These are phyloP conservation scores for Dittrichia graveolens DNA, from an alignment of 129 eudicot species.

Conservation along the genomic window DNA sequence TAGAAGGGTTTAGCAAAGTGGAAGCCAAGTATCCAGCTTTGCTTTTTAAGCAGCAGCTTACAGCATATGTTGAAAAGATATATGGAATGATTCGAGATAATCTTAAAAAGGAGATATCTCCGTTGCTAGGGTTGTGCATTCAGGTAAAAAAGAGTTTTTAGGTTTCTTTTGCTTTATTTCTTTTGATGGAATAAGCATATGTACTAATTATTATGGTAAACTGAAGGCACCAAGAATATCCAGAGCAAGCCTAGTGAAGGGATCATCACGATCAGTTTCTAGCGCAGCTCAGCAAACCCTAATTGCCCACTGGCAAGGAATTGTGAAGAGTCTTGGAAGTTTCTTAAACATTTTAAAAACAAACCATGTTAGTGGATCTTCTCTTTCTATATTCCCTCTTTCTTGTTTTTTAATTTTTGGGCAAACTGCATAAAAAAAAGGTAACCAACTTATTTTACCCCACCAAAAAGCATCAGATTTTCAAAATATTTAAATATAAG, in stretches of 20 bases:
- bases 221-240: constrained; percentile 93
- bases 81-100: constrained; percentile 95
- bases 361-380: constrained; percentile 68
- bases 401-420: background rate
- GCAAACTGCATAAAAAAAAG: no score
- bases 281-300: constrained; percentile 83
- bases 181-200: constrained; percentile 14
- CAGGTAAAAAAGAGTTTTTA: constrained; percentile 48
- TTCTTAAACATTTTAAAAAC: constrained; percentile 74
- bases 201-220: constrained; percentile 20
- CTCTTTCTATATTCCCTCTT: background rate
- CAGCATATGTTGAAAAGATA: constrained; percentile 93
- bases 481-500: no score
- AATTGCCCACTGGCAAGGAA: constrained; percentile 99
- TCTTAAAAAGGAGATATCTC: constrained; percentile 90
- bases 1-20: constrained; percentile 73
- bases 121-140: constrained; percentile 91
- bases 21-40: constrained; percentile 99
- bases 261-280: constrained; percentile 84
- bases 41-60: constrained; percentile 97
- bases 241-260: constrained; percentile 96
- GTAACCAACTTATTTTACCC: no score
- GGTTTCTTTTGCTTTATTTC: no score
- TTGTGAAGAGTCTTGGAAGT: constrained; percentile 78
- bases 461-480: no score